Evolutionary conservation across 2,329 filamentous ascomycete species (phyloP).

Genomic region (Beauveria bassiana): DNA sequence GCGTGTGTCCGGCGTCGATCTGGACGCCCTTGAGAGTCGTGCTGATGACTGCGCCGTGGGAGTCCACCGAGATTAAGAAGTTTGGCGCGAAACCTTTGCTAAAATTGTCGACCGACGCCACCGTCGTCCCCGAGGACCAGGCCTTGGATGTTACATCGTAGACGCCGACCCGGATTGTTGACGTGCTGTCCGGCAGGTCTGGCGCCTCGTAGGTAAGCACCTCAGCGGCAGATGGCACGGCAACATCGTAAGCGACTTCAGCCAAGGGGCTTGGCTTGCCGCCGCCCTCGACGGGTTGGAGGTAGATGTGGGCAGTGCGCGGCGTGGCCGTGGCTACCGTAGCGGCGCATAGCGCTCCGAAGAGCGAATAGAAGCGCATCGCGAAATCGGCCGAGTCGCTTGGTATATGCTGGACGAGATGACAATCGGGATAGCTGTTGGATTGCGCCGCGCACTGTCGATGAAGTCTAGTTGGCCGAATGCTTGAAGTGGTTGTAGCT

Average conservation of each 20-base stretch:
- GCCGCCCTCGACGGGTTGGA: conserved; percentile 39
- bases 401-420: neutral
- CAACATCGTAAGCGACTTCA: conserved; percentile 46
- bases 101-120: conserved; percentile 50
- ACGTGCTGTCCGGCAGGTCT: conserved; percentile 36
- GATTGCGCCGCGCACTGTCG: neutral
- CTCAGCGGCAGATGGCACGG: conserved; percentile 34
- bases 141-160: conserved; percentile 39
- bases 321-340: conserved; percentile 31
- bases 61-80: conserved; percentile 45
- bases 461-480: neutral
- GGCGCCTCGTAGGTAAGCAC: conserved; percentile 50
- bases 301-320: conserved; percentile 43
- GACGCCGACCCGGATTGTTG: conserved; percentile 50
- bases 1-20: conserved; percentile 56
- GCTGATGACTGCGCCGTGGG: conserved; percentile 37
- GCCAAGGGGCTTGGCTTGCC: conserved; percentile 40
- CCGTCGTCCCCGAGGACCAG: conserved; percentile 50
- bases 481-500: neutral
- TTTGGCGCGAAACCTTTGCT: conserved; percentile 53
- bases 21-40: conserved; percentile 46
- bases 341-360: conserved; percentile 36
- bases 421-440: neutral
- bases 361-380: conserved; percentile 36
- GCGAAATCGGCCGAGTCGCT: neutral